Percentiles rank a stretch among this genome's conserved stretches.
phyloP scores from a whole-genome alignment of 2,329 filamentous ascomycete genomes.

The Colletotrichum horii region DNA sequence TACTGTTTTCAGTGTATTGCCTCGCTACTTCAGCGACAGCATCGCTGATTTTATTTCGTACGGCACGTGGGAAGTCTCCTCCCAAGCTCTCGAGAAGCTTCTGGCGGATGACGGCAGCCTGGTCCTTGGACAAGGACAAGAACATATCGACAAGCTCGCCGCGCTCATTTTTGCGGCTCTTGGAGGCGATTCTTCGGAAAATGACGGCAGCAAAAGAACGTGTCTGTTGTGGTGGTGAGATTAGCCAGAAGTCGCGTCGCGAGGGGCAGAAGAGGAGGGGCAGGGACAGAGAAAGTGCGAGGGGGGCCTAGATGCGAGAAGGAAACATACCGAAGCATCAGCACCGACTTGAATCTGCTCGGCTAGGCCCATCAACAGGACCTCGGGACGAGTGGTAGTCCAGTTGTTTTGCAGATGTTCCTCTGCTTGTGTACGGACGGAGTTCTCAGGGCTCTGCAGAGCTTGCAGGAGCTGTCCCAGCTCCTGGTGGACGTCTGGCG shows the following conservation, averaged over 20 bases:
- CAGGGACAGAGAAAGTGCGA: conserved; percentile 3
- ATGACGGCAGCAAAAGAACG: conserved; percentile 93
- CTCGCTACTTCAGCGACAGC: conserved; percentile 95
- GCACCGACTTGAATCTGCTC: conserved; percentile 87
- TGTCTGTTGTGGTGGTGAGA: conserved; percentile 57
- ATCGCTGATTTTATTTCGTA: conserved; percentile 95
- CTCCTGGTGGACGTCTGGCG: conserved; percentile 82
- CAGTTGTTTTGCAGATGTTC: conserved; percentile 91
- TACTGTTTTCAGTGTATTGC: conserved; percentile 92
- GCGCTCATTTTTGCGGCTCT: conserved; percentile 77
- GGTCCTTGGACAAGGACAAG: conserved; percentile 74
- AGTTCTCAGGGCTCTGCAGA: conserved; percentile 89
- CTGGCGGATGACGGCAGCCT: conserved; percentile 79
- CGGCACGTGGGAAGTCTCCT: conserved; percentile 72
- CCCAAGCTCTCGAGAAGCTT: conserved; percentile 82
- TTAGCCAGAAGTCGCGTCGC: neutral
- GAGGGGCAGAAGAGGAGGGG: conserved; percentile 10
- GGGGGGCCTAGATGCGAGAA: neutral
- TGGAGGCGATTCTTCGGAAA: conserved; percentile 91
- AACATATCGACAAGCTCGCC: conserved; percentile 84
- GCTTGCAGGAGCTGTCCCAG: conserved; percentile 86
- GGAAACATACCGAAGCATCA: conserved; percentile 66
- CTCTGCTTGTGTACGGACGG: conserved; percentile 83
- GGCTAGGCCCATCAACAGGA: conserved; percentile 90
- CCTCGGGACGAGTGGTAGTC: conserved; percentile 80